Percentiles rank a stretch among this genome's conserved stretches.
Conservation (phyloP, 768 basidiomycete species). For the Trametes gibbosa region DNA sequence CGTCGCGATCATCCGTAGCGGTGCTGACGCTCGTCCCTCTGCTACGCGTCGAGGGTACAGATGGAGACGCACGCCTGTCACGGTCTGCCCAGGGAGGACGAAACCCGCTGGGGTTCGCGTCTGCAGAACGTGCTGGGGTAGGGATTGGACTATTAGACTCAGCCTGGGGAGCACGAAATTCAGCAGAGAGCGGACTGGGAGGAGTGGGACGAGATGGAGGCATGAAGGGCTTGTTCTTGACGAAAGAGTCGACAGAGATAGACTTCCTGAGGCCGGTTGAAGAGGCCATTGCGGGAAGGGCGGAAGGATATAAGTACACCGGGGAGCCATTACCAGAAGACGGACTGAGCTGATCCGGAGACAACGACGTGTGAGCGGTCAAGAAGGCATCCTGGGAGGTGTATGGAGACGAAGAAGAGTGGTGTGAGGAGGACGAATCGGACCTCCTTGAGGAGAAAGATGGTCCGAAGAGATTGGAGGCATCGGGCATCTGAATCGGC, state of each 20-base stretch:
- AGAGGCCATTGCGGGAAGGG: conserved; percentile 31
- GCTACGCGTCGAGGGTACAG: conserved; percentile 38
- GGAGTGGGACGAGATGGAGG: conserved; percentile 15
- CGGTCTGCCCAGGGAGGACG: conserved; percentile 28
- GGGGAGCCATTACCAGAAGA: conserved; percentile 17
- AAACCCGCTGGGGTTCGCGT: conserved; percentile 33
- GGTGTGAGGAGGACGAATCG: conserved; percentile 42
- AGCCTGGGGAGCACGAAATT: conserved; percentile 17
- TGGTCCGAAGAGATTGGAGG: conserved; percentile 28
- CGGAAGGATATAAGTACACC: conserved; percentile 20
- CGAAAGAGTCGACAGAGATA: conserved; percentile 75
- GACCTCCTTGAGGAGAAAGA: conserved; percentile 27
- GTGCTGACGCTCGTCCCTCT: conserved; percentile 58
- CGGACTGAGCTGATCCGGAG: conserved; percentile 19
- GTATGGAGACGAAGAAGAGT: conserved; percentile 33
- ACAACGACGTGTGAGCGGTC: conserved; percentile 27
- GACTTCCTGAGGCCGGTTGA: conserved; percentile 62
- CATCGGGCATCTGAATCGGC: conserved; percentile 42
- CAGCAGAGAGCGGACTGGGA: conserved; percentile 23
- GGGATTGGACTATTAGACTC: not conserved
- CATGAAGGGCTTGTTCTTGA: conserved; percentile 30
- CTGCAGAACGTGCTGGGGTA: conserved; percentile 27
- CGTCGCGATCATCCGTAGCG: conserved; percentile 27
- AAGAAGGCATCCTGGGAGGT: conserved; percentile 28
- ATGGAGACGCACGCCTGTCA: conserved; percentile 28